These are phyloP conservation scores for Eremothecium gossypii DNA, from an alignment of 1,139 yeast genomes.

Conservation along the genomic window DNA sequence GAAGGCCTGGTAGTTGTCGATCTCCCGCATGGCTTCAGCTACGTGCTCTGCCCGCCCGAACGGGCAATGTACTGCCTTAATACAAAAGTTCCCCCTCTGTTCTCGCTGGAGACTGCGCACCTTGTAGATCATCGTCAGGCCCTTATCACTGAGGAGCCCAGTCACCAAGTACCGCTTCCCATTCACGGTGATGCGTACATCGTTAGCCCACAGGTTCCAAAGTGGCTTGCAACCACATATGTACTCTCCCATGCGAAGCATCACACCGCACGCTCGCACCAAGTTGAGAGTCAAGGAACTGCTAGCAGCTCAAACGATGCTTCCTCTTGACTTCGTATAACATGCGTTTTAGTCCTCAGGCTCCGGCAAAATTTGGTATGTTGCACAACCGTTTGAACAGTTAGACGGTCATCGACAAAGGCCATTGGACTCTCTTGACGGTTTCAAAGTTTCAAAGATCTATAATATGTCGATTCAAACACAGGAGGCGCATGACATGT, in stretches of 20 bases:
- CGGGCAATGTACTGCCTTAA: constrained; percentile 82
- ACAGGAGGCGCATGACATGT: constrained; percentile 35
- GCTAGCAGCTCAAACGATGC: too few relatives aligned
- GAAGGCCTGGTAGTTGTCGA: constrained; percentile 66
- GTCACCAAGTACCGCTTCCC: constrained; percentile 36
- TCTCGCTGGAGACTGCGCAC: constrained; percentile 45
- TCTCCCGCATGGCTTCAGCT: constrained; percentile 63
- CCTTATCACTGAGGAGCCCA: constrained; percentile 78
- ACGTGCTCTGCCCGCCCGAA: constrained; percentile 67
- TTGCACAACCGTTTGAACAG: neutral
- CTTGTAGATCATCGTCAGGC: constrained; percentile 80
- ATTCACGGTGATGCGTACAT: constrained; percentile 33
- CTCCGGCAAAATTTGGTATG: neutral
- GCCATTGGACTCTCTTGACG: neutral
- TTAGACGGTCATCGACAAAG: neutral
- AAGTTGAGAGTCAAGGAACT: too few relatives aligned
- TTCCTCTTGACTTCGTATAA: neutral
- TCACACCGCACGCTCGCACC: too few relatives aligned
- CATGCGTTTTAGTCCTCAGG: neutral
- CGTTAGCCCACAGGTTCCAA: constrained; percentile 2
- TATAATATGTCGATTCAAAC: constrained; percentile 37
- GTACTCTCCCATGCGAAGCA: too few relatives aligned
- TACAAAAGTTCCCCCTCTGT: constrained; percentile 44
- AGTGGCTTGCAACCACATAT: neutral
- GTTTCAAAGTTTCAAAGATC: too few relatives aligned